Evolutionary conservation across 129 eudicot genomes (phyloP).

Genomic region (Arctium lappa): DNA sequence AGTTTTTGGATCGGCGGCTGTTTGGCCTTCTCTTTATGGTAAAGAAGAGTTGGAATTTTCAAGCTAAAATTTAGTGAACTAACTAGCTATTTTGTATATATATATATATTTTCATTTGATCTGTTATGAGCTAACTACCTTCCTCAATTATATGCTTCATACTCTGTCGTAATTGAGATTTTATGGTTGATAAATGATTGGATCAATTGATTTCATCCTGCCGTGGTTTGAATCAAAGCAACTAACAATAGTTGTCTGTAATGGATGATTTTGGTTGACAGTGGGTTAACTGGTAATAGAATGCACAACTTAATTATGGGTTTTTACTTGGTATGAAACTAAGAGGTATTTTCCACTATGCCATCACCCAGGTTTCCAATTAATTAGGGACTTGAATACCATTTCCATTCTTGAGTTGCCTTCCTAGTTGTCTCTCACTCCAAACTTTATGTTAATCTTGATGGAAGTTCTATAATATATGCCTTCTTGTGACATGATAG

Average conservation of each 20-base stretch:
- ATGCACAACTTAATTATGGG: neutral
- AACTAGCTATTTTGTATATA: neutral
- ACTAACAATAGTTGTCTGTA: neutral
- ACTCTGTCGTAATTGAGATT: neutral
- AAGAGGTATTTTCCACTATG: neutral
- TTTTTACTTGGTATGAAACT: neutral
- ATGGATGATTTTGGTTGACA: neutral
- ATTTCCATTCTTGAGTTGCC: neutral
- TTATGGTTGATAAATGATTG: neutral
- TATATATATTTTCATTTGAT: neutral
- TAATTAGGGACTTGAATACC: neutral
- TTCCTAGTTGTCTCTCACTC: neutral
- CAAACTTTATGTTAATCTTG: neutral
- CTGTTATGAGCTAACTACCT: neutral
- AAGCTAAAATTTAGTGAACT: neutral
- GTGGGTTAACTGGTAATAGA: neutral
- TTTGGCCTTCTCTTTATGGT: neutral
- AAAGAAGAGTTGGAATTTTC: neutral
- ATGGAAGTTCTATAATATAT: neutral
- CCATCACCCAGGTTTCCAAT: neutral
- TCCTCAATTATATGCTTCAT: neutral
- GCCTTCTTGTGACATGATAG: no score
- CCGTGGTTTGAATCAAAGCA: no score
- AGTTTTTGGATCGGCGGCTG: neutral
- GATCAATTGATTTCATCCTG: neutral